phyloP scores from a whole-genome alignment of 2,329 filamentous ascomycete species.

The Diaporthe velutina region DNA sequence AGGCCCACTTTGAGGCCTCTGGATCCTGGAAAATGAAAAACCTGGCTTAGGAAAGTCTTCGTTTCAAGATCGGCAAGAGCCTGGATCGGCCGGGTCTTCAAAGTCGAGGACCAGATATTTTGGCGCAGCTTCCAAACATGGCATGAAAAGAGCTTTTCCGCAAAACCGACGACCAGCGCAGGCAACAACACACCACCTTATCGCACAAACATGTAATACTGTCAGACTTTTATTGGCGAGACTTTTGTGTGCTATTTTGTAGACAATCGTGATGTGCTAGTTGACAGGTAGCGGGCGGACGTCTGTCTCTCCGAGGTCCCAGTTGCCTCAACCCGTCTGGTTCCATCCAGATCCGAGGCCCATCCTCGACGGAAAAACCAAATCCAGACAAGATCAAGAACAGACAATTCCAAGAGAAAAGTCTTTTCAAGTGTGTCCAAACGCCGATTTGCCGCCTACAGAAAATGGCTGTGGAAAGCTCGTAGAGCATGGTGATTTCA shows the following conservation, averaged over 20 bases:
- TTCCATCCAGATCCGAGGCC: neutral
- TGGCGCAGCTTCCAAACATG: neutral
- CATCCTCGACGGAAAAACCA: neutral
- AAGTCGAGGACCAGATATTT: neutral
- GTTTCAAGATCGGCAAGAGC: neutral
- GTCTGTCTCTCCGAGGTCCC: neutral
- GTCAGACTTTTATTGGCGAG: neutral
- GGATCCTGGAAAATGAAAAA: neutral
- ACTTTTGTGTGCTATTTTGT: neutral
- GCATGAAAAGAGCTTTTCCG: neutral
- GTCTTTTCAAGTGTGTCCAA: neutral
- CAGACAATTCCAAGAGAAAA: neutral
- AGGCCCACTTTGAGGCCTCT: fast-evolving
- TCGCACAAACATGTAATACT: neutral
- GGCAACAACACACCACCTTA: no score
- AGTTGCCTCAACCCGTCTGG: neutral
- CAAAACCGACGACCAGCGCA: neutral
- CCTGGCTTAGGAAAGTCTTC: neutral
- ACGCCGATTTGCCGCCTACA: neutral
- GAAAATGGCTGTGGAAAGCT: neutral
- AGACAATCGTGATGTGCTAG: neutral
- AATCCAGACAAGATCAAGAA: neutral
- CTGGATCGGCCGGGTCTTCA: neutral
- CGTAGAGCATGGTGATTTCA: neutral
- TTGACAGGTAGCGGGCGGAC: no score